Evolutionary conservation across 257 asterid genomes (phyloP), one percentile per base, ranked within the genome.

Genomic region (Eucommia ulmoides): DNA sequence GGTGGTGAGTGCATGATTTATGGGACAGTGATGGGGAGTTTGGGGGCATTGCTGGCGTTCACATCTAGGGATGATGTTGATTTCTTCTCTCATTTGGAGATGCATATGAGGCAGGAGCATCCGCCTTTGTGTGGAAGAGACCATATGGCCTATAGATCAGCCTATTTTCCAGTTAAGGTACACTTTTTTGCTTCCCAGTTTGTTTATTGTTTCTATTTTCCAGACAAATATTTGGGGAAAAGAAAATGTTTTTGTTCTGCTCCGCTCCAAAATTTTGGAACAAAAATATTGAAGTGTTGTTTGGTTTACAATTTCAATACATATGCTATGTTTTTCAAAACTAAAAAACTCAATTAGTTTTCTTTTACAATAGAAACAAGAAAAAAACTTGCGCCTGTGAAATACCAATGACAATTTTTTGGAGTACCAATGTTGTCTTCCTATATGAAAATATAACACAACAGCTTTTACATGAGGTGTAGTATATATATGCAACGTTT

Each of bases 121-220:
- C 99, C 99, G 51, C 99, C 97, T 45, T 61, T 91, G 33, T 91
- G 99, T 65, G 99, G 99, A 49, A 79, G 99, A 59, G 99, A 91
- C 65, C 99, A 91, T 62, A 91, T 91, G 96, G 92, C 94, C n/a
- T 91, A 81, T 60, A 73, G 99, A 76, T 91, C 99, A 45, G 66
- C 97, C 61, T 91, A 87, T 70, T 91, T 83, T 50, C 99, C 99
- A 0, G 99, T 91, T 26, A 91, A 91, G 97, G 99, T 91, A 61
- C 58, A 16, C 7, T 12, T 72, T 60, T 24, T 16, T 24, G 56
- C 19, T 48, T 59, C 25, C 23, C 7, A 29, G n/a, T n/a, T n/a
- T n/a, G n/a, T 29, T 29, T 29, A 29, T 12, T 29, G 38, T 29
- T 29, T 5, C 12, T 7, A 7, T 5, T 5, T 12, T 29, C 8